Base-by-base conservation (phyloP, 1,284 basidiomycete species). In the Thecaphora thlaspeos region DNA sequence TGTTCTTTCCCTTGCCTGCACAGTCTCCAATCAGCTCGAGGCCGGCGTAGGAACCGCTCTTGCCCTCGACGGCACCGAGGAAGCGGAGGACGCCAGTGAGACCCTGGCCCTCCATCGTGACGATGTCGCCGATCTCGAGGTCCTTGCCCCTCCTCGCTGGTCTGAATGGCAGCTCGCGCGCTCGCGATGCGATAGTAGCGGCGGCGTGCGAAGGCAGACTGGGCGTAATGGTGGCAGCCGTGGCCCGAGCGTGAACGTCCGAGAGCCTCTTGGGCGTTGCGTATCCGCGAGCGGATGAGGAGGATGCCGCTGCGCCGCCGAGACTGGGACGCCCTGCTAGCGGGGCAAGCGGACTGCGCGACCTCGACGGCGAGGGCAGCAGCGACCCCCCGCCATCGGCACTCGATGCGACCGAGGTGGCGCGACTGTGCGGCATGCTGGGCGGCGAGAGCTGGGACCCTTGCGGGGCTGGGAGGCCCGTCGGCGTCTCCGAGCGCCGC, bases 1-100 rank as follows among this genome's bases (percentile, higher is more conserved):
- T 86, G 73, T 98, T 98, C 81, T 97, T 97, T 2, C 94, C 94
- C 76, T 89, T 89, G n/a, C 94, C 92, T 15, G 53, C 53, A 28
- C 69, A 70, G 17, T 64, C 65, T 18, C 72, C 73, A 3, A 68
- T 64, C 4, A 77, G 65, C 51, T 77, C 75, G 42, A 77, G 59
- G 22, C 75, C 75, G 0, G 75, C 75, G 46, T 64, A 77, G 48
- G 57, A 54, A 28, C 72, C 75, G 14, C 61, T 46, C 40, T 64
- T 67, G 58, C 64, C 64, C 2, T 69, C 45, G 12, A 77, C 72
- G 0, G 68, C 57, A 2, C 75, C 75, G 38, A 76, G 60, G 46
- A 73, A 68, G 41, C 75, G 67, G 34, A 77, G 61, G 2, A 75
- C 70, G 39, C 75, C 75, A 15, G 59, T 57, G 17, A 73, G 53